Conservation (phyloP, 208 protist species). For the Crithidia expoeki region DNA sequence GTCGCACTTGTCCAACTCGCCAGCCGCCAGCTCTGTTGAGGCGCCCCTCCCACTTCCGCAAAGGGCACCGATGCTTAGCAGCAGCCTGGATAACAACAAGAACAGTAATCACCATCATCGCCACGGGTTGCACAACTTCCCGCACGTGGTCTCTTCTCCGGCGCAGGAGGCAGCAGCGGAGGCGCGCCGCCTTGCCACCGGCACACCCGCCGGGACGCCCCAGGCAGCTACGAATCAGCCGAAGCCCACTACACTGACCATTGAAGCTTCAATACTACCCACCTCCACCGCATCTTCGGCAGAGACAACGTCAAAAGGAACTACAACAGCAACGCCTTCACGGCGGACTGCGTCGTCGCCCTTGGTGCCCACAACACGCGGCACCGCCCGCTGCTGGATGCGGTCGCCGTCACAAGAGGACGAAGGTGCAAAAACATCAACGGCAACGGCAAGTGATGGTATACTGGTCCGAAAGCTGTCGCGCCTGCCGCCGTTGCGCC, state of each 20-base stretch:
- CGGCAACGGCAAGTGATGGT: background rate
- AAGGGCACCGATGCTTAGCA: background rate
- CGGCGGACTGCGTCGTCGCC: background rate
- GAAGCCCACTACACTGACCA: too few relatives aligned
- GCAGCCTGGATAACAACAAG: background rate
- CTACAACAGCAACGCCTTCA: background rate
- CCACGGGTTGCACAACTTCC: background rate
- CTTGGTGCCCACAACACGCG: slow-evolving; percentile 17
- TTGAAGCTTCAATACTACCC: background rate
- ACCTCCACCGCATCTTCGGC: background rate
- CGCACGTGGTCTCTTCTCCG: background rate
- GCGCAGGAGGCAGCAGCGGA: background rate
- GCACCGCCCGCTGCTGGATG: background rate
- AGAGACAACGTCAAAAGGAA: background rate
- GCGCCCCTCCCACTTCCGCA: background rate
- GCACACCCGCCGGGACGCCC: background rate
- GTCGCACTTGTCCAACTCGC: background rate
- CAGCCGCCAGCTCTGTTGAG: background rate
- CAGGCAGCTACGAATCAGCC: background rate
- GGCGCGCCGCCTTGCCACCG: background rate
- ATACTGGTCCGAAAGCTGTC: background rate
- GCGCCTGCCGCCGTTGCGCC: slow-evolving; percentile 18
- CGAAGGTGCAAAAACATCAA: background rate
- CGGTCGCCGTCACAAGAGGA: background rate
- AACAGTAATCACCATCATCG: background rate